A percentile compares a stretch with the other conserved stretches of the same genome.
These are phyloP conservation scores for Anthracocystis setariae DNA, from an alignment of 1,284 basidiomycete genomes.

Conservation along the genomic window DNA sequence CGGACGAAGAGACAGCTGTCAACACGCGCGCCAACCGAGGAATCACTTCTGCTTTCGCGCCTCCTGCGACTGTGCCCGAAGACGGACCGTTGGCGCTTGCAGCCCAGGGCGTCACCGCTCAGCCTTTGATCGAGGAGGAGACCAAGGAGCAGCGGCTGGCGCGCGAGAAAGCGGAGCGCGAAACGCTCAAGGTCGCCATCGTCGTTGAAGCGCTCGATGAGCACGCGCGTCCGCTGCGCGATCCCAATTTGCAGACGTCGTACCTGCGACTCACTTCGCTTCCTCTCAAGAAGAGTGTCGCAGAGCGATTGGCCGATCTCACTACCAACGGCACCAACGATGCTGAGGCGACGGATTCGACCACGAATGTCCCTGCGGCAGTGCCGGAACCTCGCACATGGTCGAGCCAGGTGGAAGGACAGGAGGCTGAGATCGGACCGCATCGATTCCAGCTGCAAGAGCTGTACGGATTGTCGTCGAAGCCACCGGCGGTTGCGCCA, in stretches of 20 bases:
- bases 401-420: slow-evolving; percentile 58
- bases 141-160: slow-evolving; percentile 53
- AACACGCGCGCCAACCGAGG: slow-evolving; percentile 3
- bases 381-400: slow-evolving; percentile 23
- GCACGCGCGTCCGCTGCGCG: slow-evolving; percentile 46
- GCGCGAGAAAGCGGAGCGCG: slow-evolving; percentile 55
- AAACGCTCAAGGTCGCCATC: slow-evolving; percentile 60
- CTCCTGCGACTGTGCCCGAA: neutral
- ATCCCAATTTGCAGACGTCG: slow-evolving; percentile 62
- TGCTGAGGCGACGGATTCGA: neutral
- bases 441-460: slow-evolving; percentile 65
- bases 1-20: slow-evolving; percentile 20
- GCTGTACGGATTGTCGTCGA: slow-evolving; percentile 59
- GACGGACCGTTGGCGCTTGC: neutral
- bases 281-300: slow-evolving; percentile 26
- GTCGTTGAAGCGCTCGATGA: slow-evolving; percentile 65
- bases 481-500: slow-evolving; percentile 45
- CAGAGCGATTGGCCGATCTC: slow-evolving; percentile 13
- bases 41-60: neutral
- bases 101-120: neutral
- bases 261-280: slow-evolving; percentile 57
- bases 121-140: slow-evolving; percentile 38
- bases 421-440: slow-evolving; percentile 64
- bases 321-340: neutral
- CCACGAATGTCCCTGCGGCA: neutral